A percentile compares a stretch with the other conserved stretches of the same genome.
Evolutionary conservation across 1,284 basidiomycete genomes (phyloP).

Genomic region (Heterobasidion occidentale): DNA sequence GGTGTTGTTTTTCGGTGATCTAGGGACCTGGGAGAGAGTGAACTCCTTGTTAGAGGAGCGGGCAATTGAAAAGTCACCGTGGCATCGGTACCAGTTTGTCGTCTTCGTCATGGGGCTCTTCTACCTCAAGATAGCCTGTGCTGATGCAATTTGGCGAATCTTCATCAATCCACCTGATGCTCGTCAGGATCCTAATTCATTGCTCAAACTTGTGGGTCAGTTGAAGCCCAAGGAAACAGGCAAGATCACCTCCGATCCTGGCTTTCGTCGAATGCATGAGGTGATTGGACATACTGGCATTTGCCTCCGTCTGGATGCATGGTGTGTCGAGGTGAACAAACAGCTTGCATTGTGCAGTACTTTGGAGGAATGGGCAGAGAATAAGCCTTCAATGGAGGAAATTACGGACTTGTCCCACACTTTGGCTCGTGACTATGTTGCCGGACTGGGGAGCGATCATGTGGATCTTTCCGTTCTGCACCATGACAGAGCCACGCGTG

Average conservation of each 20-base stretch:
- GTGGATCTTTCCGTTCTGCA: neutral
- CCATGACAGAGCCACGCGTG: conserved; percentile 9
- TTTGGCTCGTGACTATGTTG: conserved; percentile 14
- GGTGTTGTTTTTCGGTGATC: neutral
- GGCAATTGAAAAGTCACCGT: neutral
- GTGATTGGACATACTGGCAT: conserved; percentile 8
- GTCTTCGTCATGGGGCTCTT: neutral
- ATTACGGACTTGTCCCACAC: conserved; percentile 12
- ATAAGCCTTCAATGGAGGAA: conserved; percentile 14
- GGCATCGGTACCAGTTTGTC: neutral
- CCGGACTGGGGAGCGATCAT: neutral
- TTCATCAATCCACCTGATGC: neutral
- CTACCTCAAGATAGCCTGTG: neutral
- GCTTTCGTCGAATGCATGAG: conserved; percentile 13
- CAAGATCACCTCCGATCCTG: conserved; percentile 7
- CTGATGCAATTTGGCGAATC: neutral
- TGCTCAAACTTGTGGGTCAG: conserved; percentile 6
- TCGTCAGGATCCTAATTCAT: neutral
- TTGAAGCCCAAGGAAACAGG: conserved; percentile 11
- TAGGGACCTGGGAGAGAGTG: neutral
- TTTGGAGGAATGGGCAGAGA: conserved; percentile 16
- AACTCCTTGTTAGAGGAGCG: neutral
- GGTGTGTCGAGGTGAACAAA: neutral
- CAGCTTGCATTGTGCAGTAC: too few species aligned
- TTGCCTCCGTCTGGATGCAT: conserved; percentile 4